Evolutionary conservation across 202 grass and related monocot genomes (phyloP).

Genomic region (Dendrocalamus latiflorus): DNA sequence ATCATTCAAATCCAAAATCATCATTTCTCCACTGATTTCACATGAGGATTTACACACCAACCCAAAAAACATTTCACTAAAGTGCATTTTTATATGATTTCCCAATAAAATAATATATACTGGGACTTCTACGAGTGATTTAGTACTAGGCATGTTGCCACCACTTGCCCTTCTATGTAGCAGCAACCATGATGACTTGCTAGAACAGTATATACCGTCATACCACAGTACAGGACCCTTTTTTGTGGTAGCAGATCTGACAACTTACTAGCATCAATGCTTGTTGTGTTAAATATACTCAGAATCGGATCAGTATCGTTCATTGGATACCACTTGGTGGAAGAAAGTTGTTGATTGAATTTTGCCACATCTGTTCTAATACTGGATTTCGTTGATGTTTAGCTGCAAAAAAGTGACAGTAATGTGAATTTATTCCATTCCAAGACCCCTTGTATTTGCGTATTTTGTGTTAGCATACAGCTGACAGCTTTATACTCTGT

Average conservation of each 20-base stretch:
- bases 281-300: neutral
- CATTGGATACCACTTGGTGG: neutral
- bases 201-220: neutral
- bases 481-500: neutral
- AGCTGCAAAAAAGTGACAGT: neutral
- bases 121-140: neutral
- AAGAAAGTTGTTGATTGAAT: neutral
- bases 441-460: neutral
- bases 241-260: neutral
- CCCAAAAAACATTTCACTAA: neutral
- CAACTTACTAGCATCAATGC: neutral
- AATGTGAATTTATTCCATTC: neutral
- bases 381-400: neutral
- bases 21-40: neutral
- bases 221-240: neutral
- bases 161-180: neutral
- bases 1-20: neutral
- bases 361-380: neutral
- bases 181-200: neutral
- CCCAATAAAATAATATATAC: neutral
- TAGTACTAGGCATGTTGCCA: neutral
- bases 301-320: neutral
- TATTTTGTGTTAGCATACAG: neutral
- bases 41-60: neutral
- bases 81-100: neutral